Evolutionary conservation across 805 yeast genomes (phyloP).

Genomic region (Kuraishia floccosa): DNA sequence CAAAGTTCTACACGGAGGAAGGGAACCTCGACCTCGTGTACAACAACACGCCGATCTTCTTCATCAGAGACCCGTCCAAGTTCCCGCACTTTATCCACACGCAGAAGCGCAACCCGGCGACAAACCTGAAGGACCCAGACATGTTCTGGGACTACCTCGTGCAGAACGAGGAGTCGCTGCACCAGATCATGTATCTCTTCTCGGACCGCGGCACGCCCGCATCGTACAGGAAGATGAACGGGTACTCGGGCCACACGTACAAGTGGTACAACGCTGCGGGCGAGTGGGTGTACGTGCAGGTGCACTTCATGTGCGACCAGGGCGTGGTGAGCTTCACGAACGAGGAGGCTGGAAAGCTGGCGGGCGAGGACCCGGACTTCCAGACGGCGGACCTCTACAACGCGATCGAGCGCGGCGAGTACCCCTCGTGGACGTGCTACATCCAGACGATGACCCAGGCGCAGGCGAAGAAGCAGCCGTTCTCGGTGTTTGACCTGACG

Average conservation of each 20-base stretch:
- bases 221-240: conserved; percentile 67
- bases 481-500: conserved; percentile 82
- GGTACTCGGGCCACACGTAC: conserved; percentile 78
- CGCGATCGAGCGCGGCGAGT: conserved; percentile 65
- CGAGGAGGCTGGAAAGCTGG: conserved; percentile 57
- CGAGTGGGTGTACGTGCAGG: conserved; percentile 71
- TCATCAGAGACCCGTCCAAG: conserved; percentile 75
- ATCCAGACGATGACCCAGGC: conserved; percentile 80
- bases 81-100: conserved; percentile 86
- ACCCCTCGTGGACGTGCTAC: conserved; percentile 79
- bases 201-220: conserved; percentile 80
- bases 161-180: conserved; percentile 61
- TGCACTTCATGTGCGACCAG: conserved; percentile 61
- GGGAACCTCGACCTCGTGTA: conserved; percentile 80
- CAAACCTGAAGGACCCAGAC: conserved; percentile 68
- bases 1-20: conserved; percentile 73
- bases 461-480: conserved; percentile 64
- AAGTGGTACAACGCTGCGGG: conserved; percentile 71
- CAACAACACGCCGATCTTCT: conserved; percentile 81
- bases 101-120: conserved; percentile 78
- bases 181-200: conserved; percentile 64
- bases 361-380: conserved; percentile 75
- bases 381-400: conserved; percentile 74
- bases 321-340: conserved; percentile 33
- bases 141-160: conserved; percentile 82